Conservation (phyloP, 2,329 filamentous ascomycete species). For the Thelonectria blattea region DNA sequence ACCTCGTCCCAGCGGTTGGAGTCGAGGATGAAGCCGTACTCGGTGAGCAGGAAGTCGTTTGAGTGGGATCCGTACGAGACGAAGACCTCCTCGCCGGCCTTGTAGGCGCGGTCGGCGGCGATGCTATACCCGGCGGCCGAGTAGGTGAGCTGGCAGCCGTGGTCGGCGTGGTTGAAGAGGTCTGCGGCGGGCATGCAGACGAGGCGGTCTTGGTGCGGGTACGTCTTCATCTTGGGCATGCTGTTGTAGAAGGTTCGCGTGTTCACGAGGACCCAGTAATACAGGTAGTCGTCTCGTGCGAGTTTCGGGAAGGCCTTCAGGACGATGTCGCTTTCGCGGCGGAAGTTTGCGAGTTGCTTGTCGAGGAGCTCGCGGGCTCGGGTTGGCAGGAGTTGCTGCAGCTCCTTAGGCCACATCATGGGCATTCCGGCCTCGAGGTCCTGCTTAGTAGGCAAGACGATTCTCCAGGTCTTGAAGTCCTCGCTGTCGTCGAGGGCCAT, state of each 20-base stretch:
- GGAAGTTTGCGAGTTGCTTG: constrained; percentile 57
- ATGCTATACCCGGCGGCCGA: constrained; percentile 58
- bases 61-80: constrained; percentile 74
- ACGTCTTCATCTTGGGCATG: constrained; percentile 51
- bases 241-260: constrained; percentile 68
- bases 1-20: constrained; percentile 58
- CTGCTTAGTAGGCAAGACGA: constrained; percentile 67
- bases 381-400: constrained; percentile 55
- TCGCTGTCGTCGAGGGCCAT: constrained; percentile 60
- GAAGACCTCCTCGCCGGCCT: constrained; percentile 67
- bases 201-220: constrained; percentile 63
- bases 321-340: constrained; percentile 48
- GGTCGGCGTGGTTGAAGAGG: constrained; percentile 66
- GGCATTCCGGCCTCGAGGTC: constrained; percentile 59
- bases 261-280: constrained; percentile 66
- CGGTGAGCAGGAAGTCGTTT: constrained; percentile 75
- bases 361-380: constrained; percentile 53
- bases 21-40: constrained; percentile 64
- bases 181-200: constrained; percentile 75
- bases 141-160: constrained; percentile 60
- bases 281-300: constrained; percentile 52
- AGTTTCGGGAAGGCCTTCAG: constrained; percentile 38
- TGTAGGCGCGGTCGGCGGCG: constrained; percentile 58
- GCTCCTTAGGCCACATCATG: constrained; percentile 53
- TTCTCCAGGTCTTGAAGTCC: constrained; percentile 64